Evolutionary conservation across 73 alveolate genomes (phyloP).

Genomic region (Urostyla sp.): DNA sequence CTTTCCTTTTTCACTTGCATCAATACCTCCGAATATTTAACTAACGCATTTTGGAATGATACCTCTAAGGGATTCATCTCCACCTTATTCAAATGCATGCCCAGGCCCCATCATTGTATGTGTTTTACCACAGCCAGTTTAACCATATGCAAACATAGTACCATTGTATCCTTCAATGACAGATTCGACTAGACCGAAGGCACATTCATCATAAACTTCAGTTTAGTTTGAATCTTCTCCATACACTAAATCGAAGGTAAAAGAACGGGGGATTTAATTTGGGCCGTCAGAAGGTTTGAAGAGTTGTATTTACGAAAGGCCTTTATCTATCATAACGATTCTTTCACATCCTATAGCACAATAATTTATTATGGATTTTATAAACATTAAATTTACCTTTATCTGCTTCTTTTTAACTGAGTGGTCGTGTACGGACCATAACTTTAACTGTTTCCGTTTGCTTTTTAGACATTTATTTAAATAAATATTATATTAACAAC

Average conservation of each 20-base stretch:
- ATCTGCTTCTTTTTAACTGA: slow-evolving; percentile 78
- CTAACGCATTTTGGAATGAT: slow-evolving; percentile 83
- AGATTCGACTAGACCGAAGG: slow-evolving; percentile 76
- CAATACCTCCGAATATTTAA: slow-evolving; percentile 84
- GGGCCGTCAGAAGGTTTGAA: slow-evolving; percentile 57
- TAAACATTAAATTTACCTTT: slow-evolving; percentile 72
- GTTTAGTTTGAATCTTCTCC: slow-evolving; percentile 79
- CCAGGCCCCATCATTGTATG: slow-evolving; percentile 81
- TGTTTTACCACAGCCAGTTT: slow-evolving; percentile 87
- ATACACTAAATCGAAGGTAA: slow-evolving; percentile 84
- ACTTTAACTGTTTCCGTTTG: slow-evolving; percentile 88
- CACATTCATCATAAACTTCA: slow-evolving; percentile 80
- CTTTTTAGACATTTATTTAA: not conserved
- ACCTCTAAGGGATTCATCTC: slow-evolving; percentile 69
- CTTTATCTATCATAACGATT: not conserved
- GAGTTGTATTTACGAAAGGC: not conserved
- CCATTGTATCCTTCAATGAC: slow-evolving; percentile 90
- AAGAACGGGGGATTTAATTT: slow-evolving; percentile 61
- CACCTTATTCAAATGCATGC: slow-evolving; percentile 57
- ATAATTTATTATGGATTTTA: not conserved
- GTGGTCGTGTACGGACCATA: slow-evolving; percentile 90
- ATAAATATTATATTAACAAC: not conserved
- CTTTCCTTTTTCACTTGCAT: slow-evolving; percentile 79
- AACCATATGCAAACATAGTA: slow-evolving; percentile 93
- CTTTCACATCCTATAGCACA: slow-evolving; percentile 6